These are phyloP conservation scores for Emmonsia crescens DNA, from an alignment of 2,329 filamentous ascomycete species.

Conservation along the genomic window DNA sequence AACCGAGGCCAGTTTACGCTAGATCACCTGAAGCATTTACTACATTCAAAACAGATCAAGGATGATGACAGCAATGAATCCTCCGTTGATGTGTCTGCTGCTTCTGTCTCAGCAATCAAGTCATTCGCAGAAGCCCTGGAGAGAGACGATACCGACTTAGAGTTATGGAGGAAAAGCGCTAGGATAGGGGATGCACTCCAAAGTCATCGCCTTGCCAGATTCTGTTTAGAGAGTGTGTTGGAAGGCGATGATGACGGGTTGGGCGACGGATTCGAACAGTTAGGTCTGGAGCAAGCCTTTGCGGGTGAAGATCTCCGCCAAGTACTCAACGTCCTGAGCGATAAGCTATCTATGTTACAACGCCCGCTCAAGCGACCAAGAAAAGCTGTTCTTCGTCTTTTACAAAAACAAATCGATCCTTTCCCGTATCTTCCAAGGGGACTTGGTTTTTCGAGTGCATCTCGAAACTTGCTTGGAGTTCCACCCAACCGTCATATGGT, in stretches of 20 bases:
- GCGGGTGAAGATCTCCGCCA: slow-evolving; percentile 42
- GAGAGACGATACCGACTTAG: slow-evolving; percentile 53
- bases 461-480: slow-evolving; percentile 27
- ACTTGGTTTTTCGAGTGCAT: background rate
- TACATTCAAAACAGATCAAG: slow-evolving; percentile 16
- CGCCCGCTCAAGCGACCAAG: slow-evolving; percentile 40
- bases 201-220: slow-evolving; percentile 49
- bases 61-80: slow-evolving; percentile 13
- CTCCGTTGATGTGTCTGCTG: slow-evolving; percentile 20
- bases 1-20: slow-evolving; percentile 87
- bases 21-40: slow-evolving; percentile 54
- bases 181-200: slow-evolving; percentile 47
- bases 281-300: slow-evolving; percentile 47
- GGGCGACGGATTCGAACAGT: slow-evolving; percentile 43
- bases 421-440: slow-evolving; percentile 36
- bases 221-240: slow-evolving; percentile 53
- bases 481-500: slow-evolving; percentile 30
- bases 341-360: slow-evolving; percentile 45
- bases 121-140: slow-evolving; percentile 53
- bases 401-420: slow-evolving; percentile 46
- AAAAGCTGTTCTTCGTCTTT: slow-evolving; percentile 40
- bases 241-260: slow-evolving; percentile 50
- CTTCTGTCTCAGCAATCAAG: slow-evolving; percentile 35
- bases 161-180: slow-evolving; percentile 52
- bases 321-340: slow-evolving; percentile 41